Conservation (phyloP, 306 rosid species). For the Ochetophila trinervis region DNA sequence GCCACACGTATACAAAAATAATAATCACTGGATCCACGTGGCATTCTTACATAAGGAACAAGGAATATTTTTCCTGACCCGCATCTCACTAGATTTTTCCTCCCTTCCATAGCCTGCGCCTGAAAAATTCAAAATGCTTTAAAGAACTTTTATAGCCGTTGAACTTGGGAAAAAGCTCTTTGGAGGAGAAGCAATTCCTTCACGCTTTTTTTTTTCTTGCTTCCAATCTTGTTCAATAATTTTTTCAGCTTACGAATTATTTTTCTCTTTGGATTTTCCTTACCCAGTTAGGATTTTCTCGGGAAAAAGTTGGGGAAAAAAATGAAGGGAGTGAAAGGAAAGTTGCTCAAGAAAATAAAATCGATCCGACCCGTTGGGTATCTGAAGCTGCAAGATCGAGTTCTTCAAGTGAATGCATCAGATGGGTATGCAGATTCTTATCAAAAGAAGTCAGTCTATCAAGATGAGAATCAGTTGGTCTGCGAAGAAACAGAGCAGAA, state of each 20-base stretch:
- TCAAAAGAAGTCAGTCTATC: slow-evolving; percentile 28
- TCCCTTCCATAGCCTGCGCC: not conserved
- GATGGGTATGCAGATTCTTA: slow-evolving; percentile 54
- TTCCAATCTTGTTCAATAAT: not conserved
- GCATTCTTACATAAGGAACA: not conserved
- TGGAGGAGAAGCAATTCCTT: not conserved
- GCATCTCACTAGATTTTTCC: not conserved
- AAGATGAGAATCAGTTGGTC: slow-evolving; percentile 13
- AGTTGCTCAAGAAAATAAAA: slow-evolving; percentile 71
- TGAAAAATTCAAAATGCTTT: slow-evolving; percentile 21
- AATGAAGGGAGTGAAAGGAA: slow-evolving; percentile 76
- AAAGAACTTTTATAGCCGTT: slow-evolving; percentile 47
- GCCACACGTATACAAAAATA: too few relatives aligned
- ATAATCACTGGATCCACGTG: too few relatives aligned
- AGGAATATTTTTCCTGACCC: not conserved
- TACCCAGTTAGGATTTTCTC: slow-evolving; percentile 8
- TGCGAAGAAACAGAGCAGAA: slow-evolving; percentile 39
- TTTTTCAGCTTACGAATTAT: not conserved
- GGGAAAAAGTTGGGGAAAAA: not conserved
- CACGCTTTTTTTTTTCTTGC: not conserved
- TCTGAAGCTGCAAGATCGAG: slow-evolving; percentile 53
- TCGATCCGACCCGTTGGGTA: slow-evolving; percentile 54
- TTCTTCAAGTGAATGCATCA: slow-evolving; percentile 57
- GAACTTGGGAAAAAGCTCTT: slow-evolving; percentile 2
- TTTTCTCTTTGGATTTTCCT: slow-evolving; percentile 11